These are phyloP conservation scores for Phytophthora idaei DNA, from an alignment of 352 stramenopile genomes.

Conservation along the genomic window DNA sequence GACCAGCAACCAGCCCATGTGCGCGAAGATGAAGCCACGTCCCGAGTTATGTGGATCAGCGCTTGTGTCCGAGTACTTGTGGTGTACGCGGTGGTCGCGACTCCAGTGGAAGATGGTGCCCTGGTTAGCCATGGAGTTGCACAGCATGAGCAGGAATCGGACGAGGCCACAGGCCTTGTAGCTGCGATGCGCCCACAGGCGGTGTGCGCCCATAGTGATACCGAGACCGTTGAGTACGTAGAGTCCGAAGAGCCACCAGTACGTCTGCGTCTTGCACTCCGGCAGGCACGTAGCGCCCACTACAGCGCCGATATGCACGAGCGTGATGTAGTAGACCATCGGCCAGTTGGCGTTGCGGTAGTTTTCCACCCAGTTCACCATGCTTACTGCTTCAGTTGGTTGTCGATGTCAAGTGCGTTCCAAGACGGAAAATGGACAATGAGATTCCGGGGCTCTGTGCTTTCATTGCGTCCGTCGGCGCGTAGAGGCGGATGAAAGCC, in stretches of 20 bases:
- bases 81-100: constrained; percentile 97
- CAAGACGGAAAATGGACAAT: constrained; percentile 38
- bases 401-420: constrained; percentile 12
- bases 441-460: constrained; percentile 14
- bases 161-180: constrained; percentile 93
- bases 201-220: constrained; percentile 97
- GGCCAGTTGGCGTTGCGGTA: constrained; percentile 94
- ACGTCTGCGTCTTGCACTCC: constrained; percentile 83
- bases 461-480: neutral
- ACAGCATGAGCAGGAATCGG: constrained; percentile 96
- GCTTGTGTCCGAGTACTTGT: constrained; percentile 98
- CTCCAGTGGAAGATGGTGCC: constrained; percentile 98
- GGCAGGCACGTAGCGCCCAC: constrained; percentile 83
- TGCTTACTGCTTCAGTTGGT: constrained; percentile 29
- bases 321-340: constrained; percentile 96
- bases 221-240: constrained; percentile 96
- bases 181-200: constrained; percentile 96
- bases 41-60: constrained; percentile 96
- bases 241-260: constrained; percentile 89
- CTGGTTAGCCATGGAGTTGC: constrained; percentile 97
- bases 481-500: constrained; percentile 15
- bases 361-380: constrained; percentile 66
- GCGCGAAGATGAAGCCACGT: constrained; percentile 98
- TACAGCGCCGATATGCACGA: constrained; percentile 92
- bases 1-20: constrained; percentile 99